Percentiles rank a stretch among this genome's conserved stretches.
phyloP scores from a whole-genome alignment of 73 alveolate species.

The Tetrahymena malaccensis region DNA sequence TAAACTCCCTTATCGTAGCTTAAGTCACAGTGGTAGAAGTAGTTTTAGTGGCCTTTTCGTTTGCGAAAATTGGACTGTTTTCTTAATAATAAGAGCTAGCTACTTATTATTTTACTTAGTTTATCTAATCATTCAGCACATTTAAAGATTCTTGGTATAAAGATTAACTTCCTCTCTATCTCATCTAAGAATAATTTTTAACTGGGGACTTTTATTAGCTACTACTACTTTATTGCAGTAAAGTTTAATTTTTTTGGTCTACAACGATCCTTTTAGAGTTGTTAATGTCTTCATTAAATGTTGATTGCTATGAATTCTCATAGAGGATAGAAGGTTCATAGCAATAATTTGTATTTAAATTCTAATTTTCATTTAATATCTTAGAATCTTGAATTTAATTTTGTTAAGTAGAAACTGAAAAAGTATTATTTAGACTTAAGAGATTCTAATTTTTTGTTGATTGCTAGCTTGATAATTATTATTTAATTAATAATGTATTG shows the following conservation, averaged over 20 bases:
- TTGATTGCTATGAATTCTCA: background rate
- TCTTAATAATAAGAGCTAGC: background rate
- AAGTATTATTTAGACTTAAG: background rate
- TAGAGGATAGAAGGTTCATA: background rate
- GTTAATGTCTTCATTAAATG: background rate
- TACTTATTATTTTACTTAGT: background rate
- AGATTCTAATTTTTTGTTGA: background rate
- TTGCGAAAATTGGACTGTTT: background rate
- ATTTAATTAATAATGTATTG: background rate
- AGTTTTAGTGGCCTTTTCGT: background rate
- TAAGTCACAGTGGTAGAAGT: background rate
- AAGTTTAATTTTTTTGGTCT: background rate
- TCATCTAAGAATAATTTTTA: background rate
- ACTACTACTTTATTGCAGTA: background rate
- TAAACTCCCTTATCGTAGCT: background rate
- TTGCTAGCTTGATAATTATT: background rate
- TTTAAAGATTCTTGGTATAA: background rate
- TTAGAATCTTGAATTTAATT: background rate
- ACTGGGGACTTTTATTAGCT: background rate
- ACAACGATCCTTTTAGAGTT: background rate
- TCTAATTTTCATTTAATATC: background rate
- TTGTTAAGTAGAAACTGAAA: background rate
- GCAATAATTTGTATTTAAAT: background rate
- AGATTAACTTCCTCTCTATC: background rate
- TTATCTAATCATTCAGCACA: background rate